phyloP scores from a whole-genome alignment of 108 stramenopile species.

The Nitzschia sp. region DNA sequence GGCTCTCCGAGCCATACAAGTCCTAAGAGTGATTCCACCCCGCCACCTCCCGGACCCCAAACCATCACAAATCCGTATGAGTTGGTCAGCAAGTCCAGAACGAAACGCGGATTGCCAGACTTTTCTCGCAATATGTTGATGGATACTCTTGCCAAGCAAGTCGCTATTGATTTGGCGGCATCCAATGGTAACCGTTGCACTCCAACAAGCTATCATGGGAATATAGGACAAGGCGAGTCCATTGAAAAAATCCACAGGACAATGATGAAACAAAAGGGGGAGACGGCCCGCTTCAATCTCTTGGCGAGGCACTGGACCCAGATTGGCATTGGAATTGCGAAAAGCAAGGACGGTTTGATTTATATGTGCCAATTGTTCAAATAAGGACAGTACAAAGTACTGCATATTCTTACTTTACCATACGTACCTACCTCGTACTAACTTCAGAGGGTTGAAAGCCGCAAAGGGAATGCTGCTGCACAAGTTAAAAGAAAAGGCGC shows the following conservation, averaged over 20 bases:
- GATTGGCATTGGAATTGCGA: slow-evolving; percentile 16
- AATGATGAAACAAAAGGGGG: slow-evolving; percentile 20
- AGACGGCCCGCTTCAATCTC: slow-evolving; percentile 7
- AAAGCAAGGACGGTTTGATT: slow-evolving; percentile 14
- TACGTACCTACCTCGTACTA: too few relatives aligned
- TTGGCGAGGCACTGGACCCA: slow-evolving; percentile 5
- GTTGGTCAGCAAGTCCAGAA: slow-evolving; percentile 11
- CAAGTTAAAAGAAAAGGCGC: too few relatives aligned
- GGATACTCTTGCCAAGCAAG: slow-evolving; percentile 18
- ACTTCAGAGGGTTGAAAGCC: too few relatives aligned
- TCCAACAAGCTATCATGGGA: slow-evolving; percentile 21
- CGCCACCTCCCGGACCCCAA: too few relatives aligned
- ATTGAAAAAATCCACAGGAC: slow-evolving; percentile 13
- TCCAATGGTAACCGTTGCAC: slow-evolving; percentile 6
- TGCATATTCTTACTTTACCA: too few relatives aligned
- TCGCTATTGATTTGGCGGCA: slow-evolving; percentile 10
- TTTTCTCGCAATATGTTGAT: slow-evolving; percentile 20
- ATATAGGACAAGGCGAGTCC: slow-evolving; percentile 14
- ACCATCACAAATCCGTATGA: slow-evolving; percentile 2
- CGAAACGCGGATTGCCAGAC: background rate
- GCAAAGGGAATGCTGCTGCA: too few relatives aligned
- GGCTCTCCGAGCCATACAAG: too few relatives aligned
- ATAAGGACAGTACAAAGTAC: too few relatives aligned
- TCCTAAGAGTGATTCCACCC: too few relatives aligned
- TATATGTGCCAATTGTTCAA: slow-evolving; percentile 28